Conservation (phyloP, 805 yeast genomes). For the Candida chauliodis region DNA sequence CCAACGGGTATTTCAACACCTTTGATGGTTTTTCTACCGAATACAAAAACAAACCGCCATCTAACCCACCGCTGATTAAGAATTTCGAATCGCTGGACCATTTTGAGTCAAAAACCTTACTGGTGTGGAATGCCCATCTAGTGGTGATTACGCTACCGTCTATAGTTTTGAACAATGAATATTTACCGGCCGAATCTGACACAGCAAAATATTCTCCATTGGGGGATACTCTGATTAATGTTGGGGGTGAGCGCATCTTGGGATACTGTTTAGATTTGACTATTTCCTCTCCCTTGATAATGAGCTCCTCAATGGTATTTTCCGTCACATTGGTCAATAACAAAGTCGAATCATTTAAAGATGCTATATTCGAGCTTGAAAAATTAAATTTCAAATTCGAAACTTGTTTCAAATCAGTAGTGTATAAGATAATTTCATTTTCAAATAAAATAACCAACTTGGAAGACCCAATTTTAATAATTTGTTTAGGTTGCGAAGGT, state of each 20-base stretch:
- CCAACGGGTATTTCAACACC: slow-evolving; percentile 67
- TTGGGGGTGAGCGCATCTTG: slow-evolving; percentile 58
- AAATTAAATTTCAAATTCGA: slow-evolving; percentile 19
- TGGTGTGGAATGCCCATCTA: slow-evolving; percentile 94
- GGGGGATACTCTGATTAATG: slow-evolving; percentile 66
- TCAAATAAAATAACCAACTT: slow-evolving; percentile 29
- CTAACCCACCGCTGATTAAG: slow-evolving; percentile 78
- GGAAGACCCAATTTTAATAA: slow-evolving; percentile 24
- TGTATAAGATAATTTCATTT: slow-evolving; percentile 23
- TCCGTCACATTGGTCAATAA: slow-evolving; percentile 28
- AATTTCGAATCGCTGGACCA: slow-evolving; percentile 78
- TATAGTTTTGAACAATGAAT: slow-evolving; percentile 58
- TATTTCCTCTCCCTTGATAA: slow-evolving; percentile 16
- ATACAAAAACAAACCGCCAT: slow-evolving; percentile 75
- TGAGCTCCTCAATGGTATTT: slow-evolving; percentile 28
- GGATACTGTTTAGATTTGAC: slow-evolving; percentile 42
- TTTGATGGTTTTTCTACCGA: slow-evolving; percentile 76
- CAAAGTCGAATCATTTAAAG: slow-evolving; percentile 18
- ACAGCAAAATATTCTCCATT: slow-evolving; percentile 68
- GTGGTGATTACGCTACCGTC: slow-evolving; percentile 65
- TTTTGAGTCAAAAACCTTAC: slow-evolving; percentile 68
- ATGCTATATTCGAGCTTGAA: slow-evolving; percentile 23
- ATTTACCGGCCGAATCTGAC: slow-evolving; percentile 86
- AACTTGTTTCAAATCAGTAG: slow-evolving; percentile 10
- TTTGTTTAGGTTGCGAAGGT: slow-evolving; percentile 34